Conservation (phyloP, 225 moss, liverwort and hornwort species). For the Antitrichia curtipendula region DNA sequence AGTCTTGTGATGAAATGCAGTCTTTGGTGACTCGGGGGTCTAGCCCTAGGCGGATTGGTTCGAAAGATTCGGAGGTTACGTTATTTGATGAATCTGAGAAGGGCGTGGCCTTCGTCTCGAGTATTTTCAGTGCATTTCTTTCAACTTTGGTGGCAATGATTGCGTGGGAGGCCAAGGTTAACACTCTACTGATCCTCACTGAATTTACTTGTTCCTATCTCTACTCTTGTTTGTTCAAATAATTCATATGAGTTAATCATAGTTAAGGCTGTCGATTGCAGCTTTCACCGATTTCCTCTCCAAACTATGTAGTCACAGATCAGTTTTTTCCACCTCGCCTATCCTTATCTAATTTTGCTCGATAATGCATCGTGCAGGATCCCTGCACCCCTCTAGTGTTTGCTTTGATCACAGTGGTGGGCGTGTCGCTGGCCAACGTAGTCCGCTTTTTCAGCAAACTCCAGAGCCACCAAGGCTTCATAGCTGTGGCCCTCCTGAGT, state of each 20-base stretch:
- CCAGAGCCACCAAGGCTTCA: constrained; percentile 35
- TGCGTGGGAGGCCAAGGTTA: constrained; percentile 53
- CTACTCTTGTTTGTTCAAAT: not conserved
- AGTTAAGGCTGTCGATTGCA: not conserved
- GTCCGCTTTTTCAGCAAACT: constrained; percentile 42
- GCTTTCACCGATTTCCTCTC: not conserved
- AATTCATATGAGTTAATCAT: not conserved
- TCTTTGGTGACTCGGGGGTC: not conserved
- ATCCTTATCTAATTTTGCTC: not conserved
- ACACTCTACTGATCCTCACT: not conserved
- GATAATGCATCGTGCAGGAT: constrained; percentile 27
- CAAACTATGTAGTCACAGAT: not conserved
- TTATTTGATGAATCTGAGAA: constrained; percentile 11
- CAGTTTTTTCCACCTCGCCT: not conserved
- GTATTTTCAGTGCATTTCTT: constrained; percentile 64
- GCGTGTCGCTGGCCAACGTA: constrained; percentile 48
- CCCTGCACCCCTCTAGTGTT: constrained; percentile 54
- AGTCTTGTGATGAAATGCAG: constrained; percentile 1
- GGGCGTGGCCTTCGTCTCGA: constrained; percentile 47
- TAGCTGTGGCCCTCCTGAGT: constrained; percentile 50
- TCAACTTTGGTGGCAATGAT: constrained; percentile 56
- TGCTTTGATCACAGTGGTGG: constrained; percentile 59
- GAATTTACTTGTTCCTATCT: not conserved
- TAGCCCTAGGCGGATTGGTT: not conserved
- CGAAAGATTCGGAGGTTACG: not conserved